phyloP scores from a whole-genome alignment of 106 monocot species.

The Amphibolis antarctica region DNA sequence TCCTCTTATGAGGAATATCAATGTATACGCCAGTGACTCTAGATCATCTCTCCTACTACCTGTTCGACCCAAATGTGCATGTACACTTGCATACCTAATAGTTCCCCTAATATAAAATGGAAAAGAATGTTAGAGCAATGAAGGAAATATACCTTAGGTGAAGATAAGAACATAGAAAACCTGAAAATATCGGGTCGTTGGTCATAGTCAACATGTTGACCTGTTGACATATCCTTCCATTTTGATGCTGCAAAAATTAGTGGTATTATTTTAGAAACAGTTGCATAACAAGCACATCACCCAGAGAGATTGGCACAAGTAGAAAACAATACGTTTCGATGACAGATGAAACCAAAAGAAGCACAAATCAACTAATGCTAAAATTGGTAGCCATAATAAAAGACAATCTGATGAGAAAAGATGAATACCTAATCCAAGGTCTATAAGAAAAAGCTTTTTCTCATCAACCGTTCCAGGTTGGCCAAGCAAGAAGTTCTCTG shows the following conservation, averaged over 20 bases:
- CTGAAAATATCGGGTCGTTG: conserved; percentile 98
- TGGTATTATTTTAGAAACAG: neutral
- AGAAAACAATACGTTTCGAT: neutral
- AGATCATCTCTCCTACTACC: conserved; percentile 96
- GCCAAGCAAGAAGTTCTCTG: conserved; percentile 94
- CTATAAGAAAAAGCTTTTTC: conserved; percentile 94
- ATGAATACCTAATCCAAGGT: conserved; percentile 82
- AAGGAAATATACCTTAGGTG: neutral
- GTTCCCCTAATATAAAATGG: conserved; percentile 65
- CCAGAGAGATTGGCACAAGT: neutral
- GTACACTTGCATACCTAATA: conserved; percentile 95
- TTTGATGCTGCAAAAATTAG: conserved; percentile 46
- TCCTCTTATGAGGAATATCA: conserved; percentile 81
- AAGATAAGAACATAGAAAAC: conserved; percentile 17
- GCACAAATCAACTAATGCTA: neutral
- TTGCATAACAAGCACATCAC: neutral
- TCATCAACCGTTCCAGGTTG: conserved; percentile 86
- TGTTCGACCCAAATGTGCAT: conserved; percentile 95
- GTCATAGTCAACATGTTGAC: conserved; percentile 95
- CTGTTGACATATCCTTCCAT: conserved; percentile 82
- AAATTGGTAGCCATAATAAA: neutral
- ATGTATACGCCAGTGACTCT: conserved; percentile 83
- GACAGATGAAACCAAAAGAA: neutral
- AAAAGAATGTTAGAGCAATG: conserved; percentile 8
- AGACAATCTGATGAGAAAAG: neutral